Evolutionary conservation across 2,329 filamentous ascomycete species (phyloP).

Genomic region (Colletotrichum shisoi): DNA sequence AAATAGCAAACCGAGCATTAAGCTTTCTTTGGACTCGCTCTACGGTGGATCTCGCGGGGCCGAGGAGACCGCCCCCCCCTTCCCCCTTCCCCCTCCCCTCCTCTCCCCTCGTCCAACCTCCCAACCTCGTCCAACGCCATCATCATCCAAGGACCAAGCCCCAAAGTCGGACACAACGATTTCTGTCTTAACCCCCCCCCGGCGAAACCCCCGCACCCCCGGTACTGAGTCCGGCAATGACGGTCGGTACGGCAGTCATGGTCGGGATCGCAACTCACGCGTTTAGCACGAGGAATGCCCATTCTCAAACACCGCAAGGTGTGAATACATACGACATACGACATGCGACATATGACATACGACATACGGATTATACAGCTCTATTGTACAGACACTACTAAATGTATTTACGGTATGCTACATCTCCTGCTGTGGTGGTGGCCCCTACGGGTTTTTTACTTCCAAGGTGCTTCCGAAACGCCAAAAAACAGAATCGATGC

Average conservation of each 20-base stretch:
- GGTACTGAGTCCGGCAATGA: slow-evolving; percentile 32
- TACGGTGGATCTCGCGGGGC: slow-evolving; percentile 30
- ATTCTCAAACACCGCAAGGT: neutral
- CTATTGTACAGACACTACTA: slow-evolving; percentile 1
- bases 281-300: slow-evolving; percentile 1
- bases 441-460: neutral
- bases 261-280: slow-evolving; percentile 30
- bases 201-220: slow-evolving; percentile 23
- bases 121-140: neutral
- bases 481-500: slow-evolving; percentile 19
- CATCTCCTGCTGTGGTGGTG: neutral
- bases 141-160: no score
- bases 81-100: no score
- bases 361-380: neutral
- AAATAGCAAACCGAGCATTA: slow-evolving; percentile 18
- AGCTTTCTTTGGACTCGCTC: slow-evolving; percentile 21
- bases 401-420: neutral
- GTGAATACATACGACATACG: neutral
- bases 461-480: slow-evolving; percentile 20
- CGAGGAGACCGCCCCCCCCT: slow-evolving; percentile 1
- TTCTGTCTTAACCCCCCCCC: neutral
- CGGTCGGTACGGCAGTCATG: slow-evolving; percentile 22
- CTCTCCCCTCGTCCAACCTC: no score
- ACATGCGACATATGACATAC: neutral
- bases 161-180: neutral